Conservation (phyloP, 345 rosid species). For the Gossypium bickii region DNA sequence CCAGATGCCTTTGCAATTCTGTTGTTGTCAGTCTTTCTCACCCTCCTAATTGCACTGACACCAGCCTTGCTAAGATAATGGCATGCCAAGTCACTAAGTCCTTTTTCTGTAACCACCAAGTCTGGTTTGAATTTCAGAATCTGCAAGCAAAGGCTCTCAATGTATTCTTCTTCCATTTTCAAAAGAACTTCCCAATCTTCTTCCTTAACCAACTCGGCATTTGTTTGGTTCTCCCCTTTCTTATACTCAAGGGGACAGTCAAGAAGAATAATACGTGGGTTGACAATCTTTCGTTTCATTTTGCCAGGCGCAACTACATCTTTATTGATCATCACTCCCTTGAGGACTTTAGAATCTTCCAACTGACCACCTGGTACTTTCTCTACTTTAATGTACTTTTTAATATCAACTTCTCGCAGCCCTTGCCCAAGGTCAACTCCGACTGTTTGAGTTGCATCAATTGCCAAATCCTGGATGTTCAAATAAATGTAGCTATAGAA, state of each 20-base stretch:
- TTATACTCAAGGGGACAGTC: slow-evolving; percentile 97
- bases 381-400: slow-evolving; percentile 89
- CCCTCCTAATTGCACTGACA: slow-evolving; percentile 89
- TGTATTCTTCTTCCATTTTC: slow-evolving; percentile 92
- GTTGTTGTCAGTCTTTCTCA: slow-evolving; percentile 86
- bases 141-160: slow-evolving; percentile 72
- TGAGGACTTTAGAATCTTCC: slow-evolving; percentile 86
- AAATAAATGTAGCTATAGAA: slow-evolving; percentile 1
- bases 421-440: slow-evolving; percentile 98
- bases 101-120: slow-evolving; percentile 87
- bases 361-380: slow-evolving; percentile 95
- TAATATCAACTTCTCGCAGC: slow-evolving; percentile 88
- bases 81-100: slow-evolving; percentile 95
- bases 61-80: slow-evolving; percentile 92
- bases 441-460: slow-evolving; percentile 75
- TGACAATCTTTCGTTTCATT: slow-evolving; percentile 87
- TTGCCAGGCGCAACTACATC: slow-evolving; percentile 94
- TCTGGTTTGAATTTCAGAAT: slow-evolving; percentile 89
- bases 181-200: slow-evolving; percentile 87
- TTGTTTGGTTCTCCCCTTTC: slow-evolving; percentile 98
- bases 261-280: slow-evolving; percentile 82
- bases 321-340: slow-evolving; percentile 93
- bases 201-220: slow-evolving; percentile 84
- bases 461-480: slow-evolving; percentile 74
- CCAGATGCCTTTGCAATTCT: slow-evolving; percentile 97